phyloP scores from a whole-genome alignment of 495 filamentous ascomycete species.

The Apodospora peruviana region DNA sequence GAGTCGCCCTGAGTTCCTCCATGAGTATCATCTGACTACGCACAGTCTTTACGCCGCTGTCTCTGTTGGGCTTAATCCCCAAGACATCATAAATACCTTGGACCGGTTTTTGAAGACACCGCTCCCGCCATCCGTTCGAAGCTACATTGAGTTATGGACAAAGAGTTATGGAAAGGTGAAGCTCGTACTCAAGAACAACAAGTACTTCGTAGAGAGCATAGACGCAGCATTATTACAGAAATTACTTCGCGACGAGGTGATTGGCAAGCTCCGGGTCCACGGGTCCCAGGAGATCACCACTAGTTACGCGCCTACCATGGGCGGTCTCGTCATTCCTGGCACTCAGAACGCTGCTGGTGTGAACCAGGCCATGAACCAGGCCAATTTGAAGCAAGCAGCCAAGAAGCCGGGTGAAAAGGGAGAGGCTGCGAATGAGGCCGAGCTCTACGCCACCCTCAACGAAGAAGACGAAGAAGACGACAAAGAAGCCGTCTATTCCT shows the following conservation, averaged over 20 bases:
- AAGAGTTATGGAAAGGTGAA: constrained; percentile 93
- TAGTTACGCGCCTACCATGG: constrained; percentile 79
- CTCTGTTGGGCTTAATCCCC: constrained; percentile 77
- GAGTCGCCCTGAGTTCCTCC: constrained; percentile 79
- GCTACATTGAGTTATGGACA: constrained; percentile 78
- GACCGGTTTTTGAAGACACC: constrained; percentile 83
- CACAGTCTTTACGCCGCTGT: constrained; percentile 95
- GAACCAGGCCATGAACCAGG: constrained; percentile 67
- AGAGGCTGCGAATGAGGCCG: constrained; percentile 24
- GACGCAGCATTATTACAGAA: constrained; percentile 80
- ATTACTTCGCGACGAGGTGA: constrained; percentile 58
- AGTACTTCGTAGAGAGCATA: constrained; percentile 86
- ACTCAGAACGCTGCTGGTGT: constrained; percentile 89
- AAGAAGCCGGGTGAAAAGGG: constrained; percentile 20
- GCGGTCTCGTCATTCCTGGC: constrained; percentile 86
- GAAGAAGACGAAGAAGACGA: constrained; percentile 92
- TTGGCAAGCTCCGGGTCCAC: constrained; percentile 40
- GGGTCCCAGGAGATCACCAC: constrained; percentile 65
- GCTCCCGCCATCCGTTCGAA: constrained; percentile 68
- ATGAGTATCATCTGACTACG: constrained; percentile 87
- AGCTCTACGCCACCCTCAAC: constrained; percentile 52
- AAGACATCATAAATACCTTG: constrained; percentile 85
- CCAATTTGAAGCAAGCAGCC: constrained; percentile 33
- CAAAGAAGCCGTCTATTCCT: constrained; percentile 84
- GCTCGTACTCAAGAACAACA: constrained; percentile 88